Evolutionary conservation across 768 basidiomycete genomes (phyloP).

Genomic region (Termitomyces heimii): DNA sequence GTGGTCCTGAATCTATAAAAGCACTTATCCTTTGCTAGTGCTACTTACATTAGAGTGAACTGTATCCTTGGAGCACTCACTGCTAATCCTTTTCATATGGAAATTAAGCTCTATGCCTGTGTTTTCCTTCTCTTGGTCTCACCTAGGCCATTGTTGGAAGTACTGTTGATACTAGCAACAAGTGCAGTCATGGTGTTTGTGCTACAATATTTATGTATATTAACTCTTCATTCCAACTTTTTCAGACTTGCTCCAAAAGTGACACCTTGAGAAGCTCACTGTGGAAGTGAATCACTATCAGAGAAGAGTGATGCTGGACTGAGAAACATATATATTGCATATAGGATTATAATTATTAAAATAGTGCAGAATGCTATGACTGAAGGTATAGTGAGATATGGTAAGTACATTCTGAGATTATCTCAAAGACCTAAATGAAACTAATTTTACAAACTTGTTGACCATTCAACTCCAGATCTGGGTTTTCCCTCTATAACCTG

Average conservation of each 20-base stretch:
- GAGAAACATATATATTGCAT: too few relatives aligned
- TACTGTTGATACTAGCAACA: background rate
- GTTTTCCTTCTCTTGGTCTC: too few relatives aligned
- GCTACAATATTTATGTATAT: background rate
- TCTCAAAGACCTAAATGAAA: too few relatives aligned
- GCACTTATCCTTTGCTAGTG: too few relatives aligned
- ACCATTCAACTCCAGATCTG: too few relatives aligned
- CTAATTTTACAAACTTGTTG: too few relatives aligned
- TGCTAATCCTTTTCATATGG: too few relatives aligned
- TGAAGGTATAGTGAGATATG: background rate
- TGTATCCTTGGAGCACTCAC: background rate
- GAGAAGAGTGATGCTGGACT: too few relatives aligned
- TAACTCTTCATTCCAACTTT: background rate
- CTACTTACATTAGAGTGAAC: background rate
- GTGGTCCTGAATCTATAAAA: background rate
- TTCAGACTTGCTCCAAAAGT: background rate
- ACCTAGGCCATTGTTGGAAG: background rate
- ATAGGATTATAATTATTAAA: too few relatives aligned
- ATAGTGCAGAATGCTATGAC: background rate
- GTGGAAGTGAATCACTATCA: too few relatives aligned
- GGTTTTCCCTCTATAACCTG: too few relatives aligned
- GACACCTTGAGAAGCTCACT: background rate
- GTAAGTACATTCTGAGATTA: background rate
- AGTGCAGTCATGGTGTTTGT: background rate
- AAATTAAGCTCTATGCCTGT: too few relatives aligned